These are phyloP conservation scores for Komagataea norvegica DNA, from an alignment of 1,139 yeast species.

Conservation along the genomic window DNA sequence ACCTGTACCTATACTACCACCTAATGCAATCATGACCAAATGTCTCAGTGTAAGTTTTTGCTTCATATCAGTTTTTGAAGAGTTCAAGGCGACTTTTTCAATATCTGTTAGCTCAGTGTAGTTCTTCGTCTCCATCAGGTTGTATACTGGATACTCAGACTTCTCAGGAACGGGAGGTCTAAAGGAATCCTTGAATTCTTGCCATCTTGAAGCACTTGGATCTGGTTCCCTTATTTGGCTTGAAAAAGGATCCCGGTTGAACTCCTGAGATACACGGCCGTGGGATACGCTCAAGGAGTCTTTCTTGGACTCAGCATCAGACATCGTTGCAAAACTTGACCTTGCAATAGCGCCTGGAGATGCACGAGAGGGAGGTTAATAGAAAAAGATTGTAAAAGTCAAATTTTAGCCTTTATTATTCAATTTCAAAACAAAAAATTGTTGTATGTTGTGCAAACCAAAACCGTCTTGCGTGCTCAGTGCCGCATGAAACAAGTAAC, in stretches of 20 bases:
- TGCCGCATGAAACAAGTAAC: no score
- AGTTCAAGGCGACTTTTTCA: conserved; percentile 59
- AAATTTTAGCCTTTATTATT: no score
- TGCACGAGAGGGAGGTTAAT: no score
- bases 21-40: conserved; percentile 81
- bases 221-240: neutral
- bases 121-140: conserved; percentile 40
- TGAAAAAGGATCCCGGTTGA: conserved; percentile 2
- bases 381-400: no score
- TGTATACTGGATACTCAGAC: conserved; percentile 49
- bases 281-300: neutral
- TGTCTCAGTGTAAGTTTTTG: conserved; percentile 58
- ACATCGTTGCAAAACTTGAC: no score
- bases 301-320: conserved; percentile 8
- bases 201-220: conserved; percentile 26
- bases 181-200: conserved; percentile 46
- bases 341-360: no score
- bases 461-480: no score
- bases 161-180: conserved; percentile 38
- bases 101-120: conserved; percentile 36
- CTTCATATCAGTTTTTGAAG: conserved; percentile 71
- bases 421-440: no score
- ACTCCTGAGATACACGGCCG: no score
- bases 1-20: conserved; percentile 79
- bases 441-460: no score